Base-by-base conservation (phyloP, 257 asterid genomes). In the Lycium barbarum region DNA sequence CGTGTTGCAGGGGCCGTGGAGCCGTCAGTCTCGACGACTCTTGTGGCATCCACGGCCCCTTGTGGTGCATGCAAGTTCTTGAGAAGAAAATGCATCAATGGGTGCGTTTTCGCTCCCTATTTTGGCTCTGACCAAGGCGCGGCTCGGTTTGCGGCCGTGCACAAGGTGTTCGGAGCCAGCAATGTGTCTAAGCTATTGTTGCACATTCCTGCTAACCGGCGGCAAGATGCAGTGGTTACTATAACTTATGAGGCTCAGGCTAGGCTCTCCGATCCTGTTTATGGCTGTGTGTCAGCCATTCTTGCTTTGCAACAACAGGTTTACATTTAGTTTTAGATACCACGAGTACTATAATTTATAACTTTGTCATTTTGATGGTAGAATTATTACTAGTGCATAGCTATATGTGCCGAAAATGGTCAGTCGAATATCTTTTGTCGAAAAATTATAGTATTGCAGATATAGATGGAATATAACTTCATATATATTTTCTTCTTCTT, bases 21-120 rank as follows among this genome's bases (percentile, higher is more conserved):
- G 5, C 61, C 20, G 0, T 82, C 81, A 73, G 84, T 36, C 6
- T 81, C 72, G 0, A 70, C 26, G 0, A 7, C 73, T 72, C 53
- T 53, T 47, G 70, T 2, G 0, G 62, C 85, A 33, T 18, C 91
- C 45, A 82, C 43, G 20, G 90, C 93, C 0, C 97, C 98, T 0
- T 95, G 99, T 63, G 99, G 99, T 35, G 99, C 99, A 15, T 95
- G 99, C 92, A 95, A 94, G 84, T 95, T 95, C 91, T 81, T 95
- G 89, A 95, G 99, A 91, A 94, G 99, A 90, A 95, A 94, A 88
- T 94, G 99, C 66, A 54, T 90, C 0, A 87, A 68, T n/a, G 98
- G 97, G 0, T 94, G 99, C 91, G 89, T 95, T 47, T 95, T 95
- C 51, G 98, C 98, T 7, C 98, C 99, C 0, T 91, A 95, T 70